Evolutionary conservation across 1,284 basidiomycete genomes (phyloP).

Genomic region (Cryptococcus floricola): DNA sequence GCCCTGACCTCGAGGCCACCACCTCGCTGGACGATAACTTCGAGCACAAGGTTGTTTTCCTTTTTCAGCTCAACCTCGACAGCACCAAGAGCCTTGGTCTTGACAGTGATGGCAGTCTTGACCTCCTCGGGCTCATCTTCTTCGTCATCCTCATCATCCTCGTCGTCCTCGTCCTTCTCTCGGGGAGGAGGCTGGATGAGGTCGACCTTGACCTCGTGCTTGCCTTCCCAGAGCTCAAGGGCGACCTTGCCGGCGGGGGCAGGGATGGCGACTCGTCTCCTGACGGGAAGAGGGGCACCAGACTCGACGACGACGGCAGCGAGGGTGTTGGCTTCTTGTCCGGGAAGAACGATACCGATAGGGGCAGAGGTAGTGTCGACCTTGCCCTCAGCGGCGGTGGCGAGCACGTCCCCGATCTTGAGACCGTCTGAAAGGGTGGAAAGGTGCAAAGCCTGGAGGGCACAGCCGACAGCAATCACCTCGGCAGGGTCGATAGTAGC

Average conservation of each 20-base stretch:
- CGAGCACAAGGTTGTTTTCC: conserved; percentile 61
- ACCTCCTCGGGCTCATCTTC: conserved; percentile 65
- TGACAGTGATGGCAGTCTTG: conserved; percentile 64
- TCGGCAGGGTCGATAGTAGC: conserved; percentile 78
- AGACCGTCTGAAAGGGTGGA: conserved; percentile 53
- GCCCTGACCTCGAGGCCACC: conserved; percentile 51
- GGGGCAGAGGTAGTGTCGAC: conserved; percentile 61
- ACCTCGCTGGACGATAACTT: conserved; percentile 56
- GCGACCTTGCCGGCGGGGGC: conserved; percentile 60
- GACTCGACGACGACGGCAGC: conserved; percentile 61
- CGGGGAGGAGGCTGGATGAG: conserved; percentile 54
- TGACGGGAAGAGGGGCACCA: conserved; percentile 74
- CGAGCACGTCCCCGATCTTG: conserved; percentile 51
- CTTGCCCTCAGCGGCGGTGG: conserved; percentile 55
- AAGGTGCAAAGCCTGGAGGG: conserved; percentile 76
- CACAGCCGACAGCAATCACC: conserved; percentile 82
- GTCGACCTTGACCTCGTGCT: conserved; percentile 72
- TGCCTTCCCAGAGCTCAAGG: conserved; percentile 84
- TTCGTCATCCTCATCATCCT: conserved; percentile 62
- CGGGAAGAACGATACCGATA: conserved; percentile 76
- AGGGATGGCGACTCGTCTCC: conserved; percentile 68
- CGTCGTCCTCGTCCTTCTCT: conserved; percentile 41
- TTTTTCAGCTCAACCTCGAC: conserved; percentile 57
- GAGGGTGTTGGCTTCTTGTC: conserved; percentile 51
- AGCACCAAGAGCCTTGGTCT: conserved; percentile 53